These are phyloP conservation scores for Acacia crassicarpa DNA, from an alignment of 306 rosid species.

Conservation along the genomic window DNA sequence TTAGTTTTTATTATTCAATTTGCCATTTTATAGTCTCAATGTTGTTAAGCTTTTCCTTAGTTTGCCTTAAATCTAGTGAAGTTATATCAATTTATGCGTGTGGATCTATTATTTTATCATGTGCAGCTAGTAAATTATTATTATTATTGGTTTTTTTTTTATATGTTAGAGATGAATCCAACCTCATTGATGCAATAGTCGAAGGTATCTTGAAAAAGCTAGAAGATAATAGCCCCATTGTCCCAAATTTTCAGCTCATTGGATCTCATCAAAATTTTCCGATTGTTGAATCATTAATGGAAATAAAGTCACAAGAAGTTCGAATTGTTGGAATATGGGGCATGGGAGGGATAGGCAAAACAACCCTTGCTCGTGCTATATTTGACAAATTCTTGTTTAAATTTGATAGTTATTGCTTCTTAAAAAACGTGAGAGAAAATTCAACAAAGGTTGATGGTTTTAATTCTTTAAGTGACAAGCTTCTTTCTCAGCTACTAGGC, in stretches of 20 bases:
- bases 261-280: not conserved
- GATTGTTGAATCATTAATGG: not conserved
- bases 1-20: not conserved
- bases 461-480: not conserved
- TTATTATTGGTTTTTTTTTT: not conserved
- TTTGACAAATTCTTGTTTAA: not conserved
- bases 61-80: too few species aligned
- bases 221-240: not conserved
- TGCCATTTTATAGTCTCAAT: not conserved
- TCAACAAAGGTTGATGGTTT: not conserved
- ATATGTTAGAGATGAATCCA: not conserved
- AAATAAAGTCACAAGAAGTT: not conserved
- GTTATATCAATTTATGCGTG: too few species aligned
- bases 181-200: not conserved
- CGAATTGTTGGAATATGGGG: not conserved
- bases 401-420: not conserved
- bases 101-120: not conserved
- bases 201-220: not conserved
- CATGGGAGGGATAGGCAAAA: not conserved
- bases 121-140: not conserved
- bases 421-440: not conserved
- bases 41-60: not conserved
- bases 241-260: not conserved
- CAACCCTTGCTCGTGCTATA: not conserved
- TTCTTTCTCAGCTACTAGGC: not conserved